Conservation (phyloP, 2,329 filamentous ascomycete genomes). For the Elsinoe perseae region DNA sequence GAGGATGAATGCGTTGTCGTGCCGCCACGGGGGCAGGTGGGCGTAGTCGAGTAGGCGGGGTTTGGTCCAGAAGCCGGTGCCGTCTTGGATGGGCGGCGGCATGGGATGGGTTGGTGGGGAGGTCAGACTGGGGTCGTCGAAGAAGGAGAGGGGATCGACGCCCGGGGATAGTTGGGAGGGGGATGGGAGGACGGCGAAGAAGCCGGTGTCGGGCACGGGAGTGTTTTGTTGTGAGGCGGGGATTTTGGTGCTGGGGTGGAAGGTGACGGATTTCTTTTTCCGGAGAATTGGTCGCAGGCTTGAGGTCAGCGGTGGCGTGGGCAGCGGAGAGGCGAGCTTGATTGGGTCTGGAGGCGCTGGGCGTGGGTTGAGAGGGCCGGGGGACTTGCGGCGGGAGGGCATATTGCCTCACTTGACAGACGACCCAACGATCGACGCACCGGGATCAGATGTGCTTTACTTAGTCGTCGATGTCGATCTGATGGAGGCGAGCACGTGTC, state of each 20-base stretch:
- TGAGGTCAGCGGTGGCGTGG: neutral
- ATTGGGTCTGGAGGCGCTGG: neutral
- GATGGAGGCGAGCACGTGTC: neutral
- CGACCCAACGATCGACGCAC: neutral
- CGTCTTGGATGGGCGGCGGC: neutral
- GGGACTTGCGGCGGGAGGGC: constrained; percentile 7
- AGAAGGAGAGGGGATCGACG: neutral
- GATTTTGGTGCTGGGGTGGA: constrained; percentile 12
- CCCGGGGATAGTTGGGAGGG: too few species aligned
- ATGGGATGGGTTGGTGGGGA: neutral
- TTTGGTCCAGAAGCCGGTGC: neutral
- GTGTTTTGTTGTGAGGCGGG: neutral
- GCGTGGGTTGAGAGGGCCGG: constrained; percentile 1
- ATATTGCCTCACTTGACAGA: neutral
- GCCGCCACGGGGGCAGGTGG: constrained; percentile 39
- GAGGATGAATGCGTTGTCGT: constrained; percentile 62
- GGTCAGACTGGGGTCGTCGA: neutral
- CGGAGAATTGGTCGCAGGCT: constrained; percentile 11
- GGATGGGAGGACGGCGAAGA: neutral
- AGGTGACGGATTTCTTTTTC: constrained; percentile 16
- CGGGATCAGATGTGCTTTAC: neutral
- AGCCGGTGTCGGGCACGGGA: neutral
- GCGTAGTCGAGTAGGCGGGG: constrained; percentile 28
- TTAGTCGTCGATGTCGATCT: neutral
- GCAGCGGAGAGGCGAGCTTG: neutral